A percentile compares a stretch with the other conserved stretches of the same genome.
Evolutionary conservation across 495 filamentous ascomycete genomes (phyloP).

Genomic region (Geoglossum glabrum): DNA sequence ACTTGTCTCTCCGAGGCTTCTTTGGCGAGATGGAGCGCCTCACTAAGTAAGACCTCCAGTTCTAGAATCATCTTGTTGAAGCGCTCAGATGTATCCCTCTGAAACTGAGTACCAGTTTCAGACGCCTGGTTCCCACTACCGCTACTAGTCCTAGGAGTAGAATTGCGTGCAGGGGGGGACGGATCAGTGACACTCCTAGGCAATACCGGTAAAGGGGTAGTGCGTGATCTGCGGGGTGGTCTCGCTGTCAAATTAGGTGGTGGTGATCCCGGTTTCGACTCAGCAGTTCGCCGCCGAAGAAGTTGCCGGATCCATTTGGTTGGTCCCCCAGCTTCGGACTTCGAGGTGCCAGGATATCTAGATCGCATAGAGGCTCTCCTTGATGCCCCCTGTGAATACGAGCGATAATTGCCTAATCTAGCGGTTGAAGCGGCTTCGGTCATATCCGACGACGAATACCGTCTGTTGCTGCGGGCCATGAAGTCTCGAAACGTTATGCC

Average conservation of each 20-base stretch:
- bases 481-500: not conserved
- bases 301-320: slow-evolving; percentile 30
- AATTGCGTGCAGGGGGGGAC: not conserved
- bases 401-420: not conserved
- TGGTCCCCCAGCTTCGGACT: not conserved
- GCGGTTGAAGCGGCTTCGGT: not conserved
- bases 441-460: not conserved
- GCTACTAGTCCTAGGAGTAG: not conserved
- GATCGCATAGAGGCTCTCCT: not conserved
- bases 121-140: not conserved
- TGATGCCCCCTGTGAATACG: not conserved
- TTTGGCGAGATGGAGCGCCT: slow-evolving; percentile 1
- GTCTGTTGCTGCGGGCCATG: not conserved
- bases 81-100: not conserved
- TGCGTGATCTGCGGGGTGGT: not conserved
- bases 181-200: not conserved
- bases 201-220: not conserved
- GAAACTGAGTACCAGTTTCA: not conserved
- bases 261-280: not conserved
- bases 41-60: not conserved
- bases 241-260: not conserved
- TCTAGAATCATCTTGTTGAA: slow-evolving; percentile 2
- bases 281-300: slow-evolving; percentile 18
- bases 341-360: not conserved
- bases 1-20: not conserved